Evolutionary conservation across 768 basidiomycete genomes (phyloP).

Genomic region (Mycena olivaceomarginata): DNA sequence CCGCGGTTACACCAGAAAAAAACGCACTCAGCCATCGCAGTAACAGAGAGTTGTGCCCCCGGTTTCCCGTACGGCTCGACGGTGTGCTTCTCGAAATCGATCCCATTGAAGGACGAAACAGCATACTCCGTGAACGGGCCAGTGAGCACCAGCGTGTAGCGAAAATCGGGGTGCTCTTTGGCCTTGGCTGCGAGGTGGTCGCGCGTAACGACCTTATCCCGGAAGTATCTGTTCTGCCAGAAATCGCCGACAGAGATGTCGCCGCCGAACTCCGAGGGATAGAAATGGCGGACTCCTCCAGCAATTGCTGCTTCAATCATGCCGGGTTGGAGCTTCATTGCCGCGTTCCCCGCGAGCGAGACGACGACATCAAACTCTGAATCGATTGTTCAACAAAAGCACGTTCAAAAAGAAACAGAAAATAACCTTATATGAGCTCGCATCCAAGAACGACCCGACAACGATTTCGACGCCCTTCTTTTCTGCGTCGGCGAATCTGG

Average conservation of each 20-base stretch:
- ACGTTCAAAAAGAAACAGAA: neutral
- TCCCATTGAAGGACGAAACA: slow-evolving; percentile 17
- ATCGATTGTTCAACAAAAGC: neutral
- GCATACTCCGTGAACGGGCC: slow-evolving; percentile 26
- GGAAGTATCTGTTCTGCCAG: slow-evolving; percentile 27
- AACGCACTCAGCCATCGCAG: slow-evolving; percentile 22
- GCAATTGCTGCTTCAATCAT: slow-evolving; percentile 28
- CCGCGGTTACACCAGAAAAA: neutral
- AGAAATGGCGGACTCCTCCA: slow-evolving; percentile 25
- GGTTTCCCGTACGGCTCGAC: slow-evolving; percentile 27
- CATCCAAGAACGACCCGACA: slow-evolving; percentile 22
- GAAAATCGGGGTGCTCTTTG: slow-evolving; percentile 11
- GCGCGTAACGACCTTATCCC: slow-evolving; percentile 24
- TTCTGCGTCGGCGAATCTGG: slow-evolving; percentile 16
- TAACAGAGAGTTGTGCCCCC: slow-evolving; percentile 20
- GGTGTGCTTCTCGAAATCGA: slow-evolving; percentile 22
- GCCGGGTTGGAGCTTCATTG: slow-evolving; percentile 26
- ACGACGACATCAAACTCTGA: slow-evolving; percentile 25
- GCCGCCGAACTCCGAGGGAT: slow-evolving; percentile 25
- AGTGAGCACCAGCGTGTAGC: slow-evolving; percentile 17
- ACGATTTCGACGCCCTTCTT: slow-evolving; percentile 22
- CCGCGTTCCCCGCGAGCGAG: slow-evolving; percentile 26
- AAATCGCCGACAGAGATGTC: slow-evolving; percentile 17
- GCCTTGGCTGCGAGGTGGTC: slow-evolving; percentile 24
- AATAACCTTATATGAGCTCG: slow-evolving; percentile 7